Evolutionary conservation across 2,329 filamentous ascomycete species (phyloP).

Genomic region (Corynespora cassiicola): DNA sequence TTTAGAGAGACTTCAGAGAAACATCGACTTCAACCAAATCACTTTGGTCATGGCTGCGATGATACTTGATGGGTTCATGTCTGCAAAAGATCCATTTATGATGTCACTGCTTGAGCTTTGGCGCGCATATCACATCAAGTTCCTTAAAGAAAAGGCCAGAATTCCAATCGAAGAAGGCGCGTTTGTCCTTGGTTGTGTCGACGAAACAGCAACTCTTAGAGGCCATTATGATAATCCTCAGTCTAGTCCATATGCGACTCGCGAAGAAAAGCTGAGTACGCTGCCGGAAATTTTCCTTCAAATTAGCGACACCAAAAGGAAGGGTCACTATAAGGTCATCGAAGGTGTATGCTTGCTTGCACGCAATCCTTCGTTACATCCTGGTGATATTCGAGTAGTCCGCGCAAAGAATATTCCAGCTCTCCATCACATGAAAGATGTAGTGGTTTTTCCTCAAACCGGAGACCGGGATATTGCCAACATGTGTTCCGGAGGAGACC

Average conservation of each 20-base stretch:
- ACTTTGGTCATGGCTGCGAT: conserved; percentile 78
- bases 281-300: conserved; percentile 92
- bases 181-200: conserved; percentile 85
- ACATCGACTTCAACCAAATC: conserved; percentile 84
- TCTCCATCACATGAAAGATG: conserved; percentile 80
- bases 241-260: conserved; percentile 51
- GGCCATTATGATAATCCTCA: conserved; percentile 69
- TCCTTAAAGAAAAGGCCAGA: conserved; percentile 89
- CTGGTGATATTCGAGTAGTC: conserved; percentile 89
- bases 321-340: conserved; percentile 67
- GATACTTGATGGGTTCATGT: conserved; percentile 81
- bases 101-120: conserved; percentile 81
- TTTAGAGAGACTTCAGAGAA: conserved; percentile 71
- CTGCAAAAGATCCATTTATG: conserved; percentile 77
- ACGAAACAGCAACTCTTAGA: conserved; percentile 78
- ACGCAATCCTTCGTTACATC: conserved; percentile 91
- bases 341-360: conserved; percentile 82
- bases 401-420: conserved; percentile 76
- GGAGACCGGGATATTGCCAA: conserved; percentile 86
- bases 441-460: conserved; percentile 83
- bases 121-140: conserved; percentile 87
- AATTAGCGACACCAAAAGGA: conserved; percentile 65
- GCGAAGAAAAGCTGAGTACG: conserved; percentile 43
- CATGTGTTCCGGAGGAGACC: conserved; percentile 95
- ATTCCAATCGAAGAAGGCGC: conserved; percentile 83